Evolutionary conservation across 179 eudicot species (phyloP).

Genomic region (Actinidia chinensis): DNA sequence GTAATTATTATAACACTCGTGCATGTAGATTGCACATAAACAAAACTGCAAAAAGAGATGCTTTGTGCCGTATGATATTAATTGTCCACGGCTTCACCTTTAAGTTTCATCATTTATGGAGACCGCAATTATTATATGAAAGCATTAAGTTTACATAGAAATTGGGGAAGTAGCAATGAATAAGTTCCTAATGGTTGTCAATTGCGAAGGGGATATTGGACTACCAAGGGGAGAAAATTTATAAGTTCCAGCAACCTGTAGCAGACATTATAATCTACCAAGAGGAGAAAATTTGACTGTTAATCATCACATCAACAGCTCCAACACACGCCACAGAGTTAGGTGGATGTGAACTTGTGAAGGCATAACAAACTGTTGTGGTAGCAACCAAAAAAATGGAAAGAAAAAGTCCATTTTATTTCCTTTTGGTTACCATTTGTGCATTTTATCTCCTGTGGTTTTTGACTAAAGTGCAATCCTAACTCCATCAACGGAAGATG

Average conservation of each 20-base stretch:
- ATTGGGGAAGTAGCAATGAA: too few relatives aligned
- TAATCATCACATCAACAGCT: neutral
- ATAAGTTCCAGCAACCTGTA: neutral
- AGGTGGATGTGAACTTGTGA: neutral
- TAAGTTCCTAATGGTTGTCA: neutral
- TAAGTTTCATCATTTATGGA: neutral
- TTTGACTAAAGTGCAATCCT: too few relatives aligned
- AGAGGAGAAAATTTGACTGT: neutral
- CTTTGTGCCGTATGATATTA: too few relatives aligned
- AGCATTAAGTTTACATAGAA: neutral
- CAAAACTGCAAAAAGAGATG: too few relatives aligned
- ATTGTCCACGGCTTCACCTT: too few relatives aligned
- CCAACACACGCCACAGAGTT: neutral
- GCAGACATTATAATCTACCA: neutral
- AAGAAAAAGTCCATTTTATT: too few relatives aligned
- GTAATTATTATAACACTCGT: too few relatives aligned
- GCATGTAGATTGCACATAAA: too few relatives aligned
- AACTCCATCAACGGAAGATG: too few relatives aligned
- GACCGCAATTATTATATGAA: neutral
- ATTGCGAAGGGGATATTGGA: neutral
- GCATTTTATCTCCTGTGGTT: too few relatives aligned
- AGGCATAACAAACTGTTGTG: neutral
- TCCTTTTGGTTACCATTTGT: too few relatives aligned
- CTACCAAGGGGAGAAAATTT: neutral
- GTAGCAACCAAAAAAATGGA: neutral